Conservation (phyloP, 2,329 filamentous ascomycete genomes). For the Fusarium sp. region DNA sequence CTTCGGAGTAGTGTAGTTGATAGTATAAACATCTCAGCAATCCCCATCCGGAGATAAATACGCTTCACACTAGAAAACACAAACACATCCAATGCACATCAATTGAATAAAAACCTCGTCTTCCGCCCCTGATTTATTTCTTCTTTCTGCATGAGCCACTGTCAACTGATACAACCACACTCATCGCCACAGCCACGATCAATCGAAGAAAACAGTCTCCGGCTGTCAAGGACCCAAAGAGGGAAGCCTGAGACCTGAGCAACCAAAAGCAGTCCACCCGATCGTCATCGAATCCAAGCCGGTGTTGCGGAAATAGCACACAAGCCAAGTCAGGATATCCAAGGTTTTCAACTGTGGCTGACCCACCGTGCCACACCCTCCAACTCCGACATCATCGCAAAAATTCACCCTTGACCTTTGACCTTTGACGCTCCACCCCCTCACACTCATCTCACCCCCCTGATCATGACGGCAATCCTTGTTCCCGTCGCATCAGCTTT, state of each 20-base stretch:
- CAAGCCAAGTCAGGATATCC: slow-evolving; percentile 28
- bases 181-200: slow-evolving; percentile 31
- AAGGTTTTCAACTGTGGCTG: slow-evolving; percentile 41
- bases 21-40: slow-evolving; percentile 37
- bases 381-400: slow-evolving; percentile 24
- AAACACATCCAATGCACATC: not conserved
- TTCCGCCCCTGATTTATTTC: not conserved
- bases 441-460: not conserved
- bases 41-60: slow-evolving; percentile 6
- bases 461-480: slow-evolving; percentile 52
- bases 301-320: slow-evolving; percentile 16
- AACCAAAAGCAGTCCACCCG: slow-evolving; percentile 39
- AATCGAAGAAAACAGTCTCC: slow-evolving; percentile 21
- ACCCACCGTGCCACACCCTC: slow-evolving; percentile 42
- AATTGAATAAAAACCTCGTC: not conserved
- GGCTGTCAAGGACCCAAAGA: slow-evolving; percentile 14
- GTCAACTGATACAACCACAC: slow-evolving; percentile 17
- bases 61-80: not conserved
- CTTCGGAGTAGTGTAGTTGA: not conserved
- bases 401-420: slow-evolving; percentile 10
- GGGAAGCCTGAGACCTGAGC: slow-evolving; percentile 6
- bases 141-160: slow-evolving; percentile 7
- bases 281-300: slow-evolving; percentile 40
- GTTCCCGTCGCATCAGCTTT: slow-evolving; percentile 54
- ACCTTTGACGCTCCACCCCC: no score